Percentiles rank a stretch among this genome's conserved stretches.
phyloP scores from a whole-genome alignment of 2,329 filamentous ascomycete genomes.

The Xylaria polymorpha region DNA sequence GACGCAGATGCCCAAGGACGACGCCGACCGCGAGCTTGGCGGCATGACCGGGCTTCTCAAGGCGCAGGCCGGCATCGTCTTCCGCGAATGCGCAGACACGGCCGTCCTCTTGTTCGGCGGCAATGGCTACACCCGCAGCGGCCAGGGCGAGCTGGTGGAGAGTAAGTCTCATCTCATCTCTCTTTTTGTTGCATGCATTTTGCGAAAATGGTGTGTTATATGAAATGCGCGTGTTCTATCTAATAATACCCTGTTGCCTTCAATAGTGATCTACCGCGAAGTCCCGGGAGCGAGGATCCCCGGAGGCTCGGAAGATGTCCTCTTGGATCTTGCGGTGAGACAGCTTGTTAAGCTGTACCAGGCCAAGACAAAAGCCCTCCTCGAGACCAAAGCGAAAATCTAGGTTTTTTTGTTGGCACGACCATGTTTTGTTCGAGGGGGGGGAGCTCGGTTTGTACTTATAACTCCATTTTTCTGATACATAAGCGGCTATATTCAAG shows the following conservation, averaged over 20 bases:
- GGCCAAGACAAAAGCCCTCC: constrained; percentile 64
- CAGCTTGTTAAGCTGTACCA: constrained; percentile 78
- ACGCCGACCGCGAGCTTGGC: constrained; percentile 73
- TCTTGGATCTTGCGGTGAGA: constrained; percentile 75
- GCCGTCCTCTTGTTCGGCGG: constrained; percentile 79
- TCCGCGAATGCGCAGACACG: constrained; percentile 76
- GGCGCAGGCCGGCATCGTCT: constrained; percentile 76
- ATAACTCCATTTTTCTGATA: too few species aligned
- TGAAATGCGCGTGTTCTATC: background rate
- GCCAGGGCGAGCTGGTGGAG: constrained; percentile 77
- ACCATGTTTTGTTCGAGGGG: background rate
- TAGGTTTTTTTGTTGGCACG: constrained; percentile 19
- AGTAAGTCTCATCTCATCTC: constrained; percentile 65
- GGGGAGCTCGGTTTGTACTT: background rate
- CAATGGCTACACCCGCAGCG: constrained; percentile 75
- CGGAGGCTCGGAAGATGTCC: constrained; percentile 78
- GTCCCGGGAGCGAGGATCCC: constrained; percentile 72
- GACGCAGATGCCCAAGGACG: constrained; percentile 67
- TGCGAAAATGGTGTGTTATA: background rate
- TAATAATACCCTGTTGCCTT: constrained; percentile 1
- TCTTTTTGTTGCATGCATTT: background rate
- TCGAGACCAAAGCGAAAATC: constrained; percentile 48
- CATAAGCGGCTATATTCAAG: background rate
- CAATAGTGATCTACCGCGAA: constrained; percentile 66
- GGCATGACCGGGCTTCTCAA: constrained; percentile 79